Percentiles rank a stretch among this genome's conserved stretches.
These are phyloP conservation scores for Dothistroma pini DNA, from an alignment of 2,329 filamentous ascomycete species.

Conservation along the genomic window DNA sequence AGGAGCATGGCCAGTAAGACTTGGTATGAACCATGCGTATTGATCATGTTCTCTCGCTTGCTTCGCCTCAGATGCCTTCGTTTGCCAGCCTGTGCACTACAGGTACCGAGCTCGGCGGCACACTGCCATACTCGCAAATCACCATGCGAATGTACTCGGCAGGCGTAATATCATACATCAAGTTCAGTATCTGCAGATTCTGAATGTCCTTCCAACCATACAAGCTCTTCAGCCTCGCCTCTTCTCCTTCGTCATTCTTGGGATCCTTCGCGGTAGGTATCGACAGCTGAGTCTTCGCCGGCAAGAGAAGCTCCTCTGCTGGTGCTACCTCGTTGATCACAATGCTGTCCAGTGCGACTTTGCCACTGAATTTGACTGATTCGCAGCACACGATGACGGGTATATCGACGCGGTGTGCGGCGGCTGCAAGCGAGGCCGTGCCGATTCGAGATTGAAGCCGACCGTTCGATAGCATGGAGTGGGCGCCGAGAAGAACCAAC, in stretches of 20 bases:
- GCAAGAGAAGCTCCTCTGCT: slow-evolving; percentile 58
- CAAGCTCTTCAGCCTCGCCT: slow-evolving; percentile 35
- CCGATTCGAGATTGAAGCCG: slow-evolving; percentile 83
- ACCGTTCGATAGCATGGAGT: slow-evolving; percentile 94
- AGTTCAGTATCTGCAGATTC: slow-evolving; percentile 61
- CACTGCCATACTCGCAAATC: slow-evolving; percentile 83
- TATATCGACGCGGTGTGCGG: slow-evolving; percentile 69
- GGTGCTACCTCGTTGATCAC: slow-evolving; percentile 90
- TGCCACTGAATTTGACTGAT: slow-evolving; percentile 89
- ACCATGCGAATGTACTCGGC: slow-evolving; percentile 84
- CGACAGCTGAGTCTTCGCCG: slow-evolving; percentile 5
- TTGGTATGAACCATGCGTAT: neutral
- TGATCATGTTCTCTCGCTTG: neutral
- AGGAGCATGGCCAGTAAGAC: neutral
- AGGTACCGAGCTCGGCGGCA: slow-evolving; percentile 82
- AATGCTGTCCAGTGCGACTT: slow-evolving; percentile 86
- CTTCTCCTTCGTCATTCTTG: slow-evolving; percentile 27
- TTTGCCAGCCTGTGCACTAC: slow-evolving; percentile 57
- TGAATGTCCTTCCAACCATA: slow-evolving; percentile 56
- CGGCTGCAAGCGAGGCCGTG: slow-evolving; percentile 81
- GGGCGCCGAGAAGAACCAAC: slow-evolving; percentile 78
- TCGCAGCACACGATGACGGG: slow-evolving; percentile 89
- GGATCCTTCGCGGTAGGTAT: neutral
- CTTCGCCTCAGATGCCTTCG: slow-evolving; percentile 24
- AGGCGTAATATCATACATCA: slow-evolving; percentile 90